Conservation (phyloP, 1,139 yeast genomes). For the Debaryomycetaceae sp. region DNA sequence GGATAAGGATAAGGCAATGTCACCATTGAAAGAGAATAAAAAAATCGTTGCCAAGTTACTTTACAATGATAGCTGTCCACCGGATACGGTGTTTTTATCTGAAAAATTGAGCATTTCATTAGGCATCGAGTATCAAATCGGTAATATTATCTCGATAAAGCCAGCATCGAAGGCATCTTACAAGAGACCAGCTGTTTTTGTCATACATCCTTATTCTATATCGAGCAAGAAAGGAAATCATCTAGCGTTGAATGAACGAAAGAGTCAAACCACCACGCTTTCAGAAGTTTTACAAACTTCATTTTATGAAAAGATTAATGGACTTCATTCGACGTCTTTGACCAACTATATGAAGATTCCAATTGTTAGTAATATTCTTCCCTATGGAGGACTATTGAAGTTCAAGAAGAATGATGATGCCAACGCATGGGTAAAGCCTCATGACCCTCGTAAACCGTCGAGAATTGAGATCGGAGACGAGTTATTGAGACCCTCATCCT, state of each 20-base stretch:
- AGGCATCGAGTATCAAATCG: slow-evolving; percentile 47
- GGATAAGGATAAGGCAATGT: slow-evolving; percentile 10
- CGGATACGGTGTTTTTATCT: slow-evolving; percentile 55
- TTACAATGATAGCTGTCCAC: slow-evolving; percentile 32
- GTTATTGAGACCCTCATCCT: slow-evolving; percentile 48
- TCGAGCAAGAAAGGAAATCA: slow-evolving; percentile 31
- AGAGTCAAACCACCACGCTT: slow-evolving; percentile 22
- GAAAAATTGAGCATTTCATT: slow-evolving; percentile 55
- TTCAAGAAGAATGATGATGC: slow-evolving; percentile 45
- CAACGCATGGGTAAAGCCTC: slow-evolving; percentile 44
- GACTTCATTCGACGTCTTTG: slow-evolving; percentile 27
- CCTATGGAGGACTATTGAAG: slow-evolving; percentile 61
- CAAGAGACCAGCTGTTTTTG: slow-evolving; percentile 40
- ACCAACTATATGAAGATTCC: slow-evolving; percentile 54
- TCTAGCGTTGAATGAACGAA: slow-evolving; percentile 26
- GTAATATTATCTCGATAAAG: slow-evolving; percentile 53
- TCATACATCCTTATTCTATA: slow-evolving; percentile 56
- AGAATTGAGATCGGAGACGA: slow-evolving; percentile 54
- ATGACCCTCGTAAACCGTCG: slow-evolving; percentile 23
- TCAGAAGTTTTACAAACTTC: slow-evolving; percentile 14
- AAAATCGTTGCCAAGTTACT: slow-evolving; percentile 55
- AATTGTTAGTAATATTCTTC: slow-evolving; percentile 42
- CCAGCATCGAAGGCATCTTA: slow-evolving; percentile 40
- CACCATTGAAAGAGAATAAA: slow-evolving; percentile 32
- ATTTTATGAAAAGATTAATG: slow-evolving; percentile 13